A percentile compares a stretch with the other conserved stretches of the same genome.
These are phyloP conservation scores for Scedosporium aurantiacum DNA, from an alignment of 2,329 filamentous ascomycete species.

Conservation along the genomic window DNA sequence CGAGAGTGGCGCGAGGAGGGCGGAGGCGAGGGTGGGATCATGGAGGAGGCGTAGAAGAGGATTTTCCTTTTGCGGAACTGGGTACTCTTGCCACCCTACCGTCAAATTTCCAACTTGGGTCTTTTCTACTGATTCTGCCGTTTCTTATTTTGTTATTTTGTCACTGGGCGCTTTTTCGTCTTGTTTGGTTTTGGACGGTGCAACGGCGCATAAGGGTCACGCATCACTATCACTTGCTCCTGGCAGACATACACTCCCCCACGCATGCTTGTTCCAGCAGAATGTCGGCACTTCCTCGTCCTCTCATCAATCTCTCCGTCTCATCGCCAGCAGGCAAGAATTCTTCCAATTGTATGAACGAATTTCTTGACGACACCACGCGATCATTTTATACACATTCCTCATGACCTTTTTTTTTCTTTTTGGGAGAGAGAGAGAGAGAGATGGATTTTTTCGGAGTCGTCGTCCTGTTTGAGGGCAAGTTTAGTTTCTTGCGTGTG, in stretches of 20 bases:
- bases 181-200: not conserved
- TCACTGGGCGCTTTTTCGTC: not conserved
- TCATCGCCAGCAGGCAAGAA: too few relatives aligned
- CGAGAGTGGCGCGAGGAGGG: slow-evolving; percentile 86
- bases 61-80: not conserved
- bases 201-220: not conserved
- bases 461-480: not conserved
- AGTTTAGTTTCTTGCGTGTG: not conserved
- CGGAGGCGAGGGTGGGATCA: slow-evolving; percentile 58
- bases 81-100: too few relatives aligned
- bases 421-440: too few relatives aligned
- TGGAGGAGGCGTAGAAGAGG: slow-evolving; percentile 41
- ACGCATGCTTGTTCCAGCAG: not conserved
- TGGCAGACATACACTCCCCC: not conserved
- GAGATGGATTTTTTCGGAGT: not conserved
- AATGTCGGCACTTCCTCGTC: not conserved
- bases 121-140: not conserved
- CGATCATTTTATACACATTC: not conserved
- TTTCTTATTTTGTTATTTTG: not conserved
- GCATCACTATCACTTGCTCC: not conserved
- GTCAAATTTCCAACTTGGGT: too few relatives aligned
- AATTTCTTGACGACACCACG: too few relatives aligned
- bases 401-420: not conserved
- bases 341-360: too few relatives aligned
- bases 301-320: not conserved